These are phyloP conservation scores for Sanguinoderma infundibulare DNA, from an alignment of 1,284 basidiomycete genomes.

Conservation along the genomic window DNA sequence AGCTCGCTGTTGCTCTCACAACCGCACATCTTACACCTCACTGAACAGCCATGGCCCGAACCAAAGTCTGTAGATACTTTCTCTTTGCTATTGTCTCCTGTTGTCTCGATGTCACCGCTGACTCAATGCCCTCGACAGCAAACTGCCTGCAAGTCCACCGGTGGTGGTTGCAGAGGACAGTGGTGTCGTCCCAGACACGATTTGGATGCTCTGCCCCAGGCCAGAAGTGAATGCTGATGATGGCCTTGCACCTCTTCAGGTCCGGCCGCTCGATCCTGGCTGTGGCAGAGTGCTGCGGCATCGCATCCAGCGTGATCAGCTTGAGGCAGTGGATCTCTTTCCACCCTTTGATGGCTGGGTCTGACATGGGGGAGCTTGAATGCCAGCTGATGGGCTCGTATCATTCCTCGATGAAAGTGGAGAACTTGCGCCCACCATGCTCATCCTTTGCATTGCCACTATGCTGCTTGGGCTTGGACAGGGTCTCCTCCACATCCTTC, in stretches of 20 bases:
- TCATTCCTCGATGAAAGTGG: no score
- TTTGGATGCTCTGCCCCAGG: constrained; percentile 45
- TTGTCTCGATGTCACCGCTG: constrained; percentile 37
- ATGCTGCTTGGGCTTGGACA: no score
- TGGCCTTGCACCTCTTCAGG: not conserved
- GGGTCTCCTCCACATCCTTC: not conserved
- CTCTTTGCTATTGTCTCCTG: constrained; percentile 23
- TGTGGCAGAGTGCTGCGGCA: not conserved
- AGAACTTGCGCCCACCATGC: no score
- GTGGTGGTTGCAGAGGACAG: constrained; percentile 53
- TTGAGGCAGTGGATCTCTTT: no score
- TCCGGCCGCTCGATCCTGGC: not conserved
- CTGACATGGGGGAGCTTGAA: no score
- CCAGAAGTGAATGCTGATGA: no score
- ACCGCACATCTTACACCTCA: constrained; percentile 33
- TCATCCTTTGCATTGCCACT: no score
- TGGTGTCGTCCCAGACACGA: constrained; percentile 17
- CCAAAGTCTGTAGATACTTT: constrained; percentile 57
- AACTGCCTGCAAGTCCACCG: constrained; percentile 85
- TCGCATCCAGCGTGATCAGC: not conserved
- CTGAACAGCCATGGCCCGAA: constrained; percentile 65
- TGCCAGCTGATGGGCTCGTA: no score
- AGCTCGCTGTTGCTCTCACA: constrained; percentile 24
- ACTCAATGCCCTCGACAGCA: constrained; percentile 52
- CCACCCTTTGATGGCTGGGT: no score